phyloP scores from a whole-genome alignment of 2,329 filamentous ascomycete species.

The Fusarium bulbicola region DNA sequence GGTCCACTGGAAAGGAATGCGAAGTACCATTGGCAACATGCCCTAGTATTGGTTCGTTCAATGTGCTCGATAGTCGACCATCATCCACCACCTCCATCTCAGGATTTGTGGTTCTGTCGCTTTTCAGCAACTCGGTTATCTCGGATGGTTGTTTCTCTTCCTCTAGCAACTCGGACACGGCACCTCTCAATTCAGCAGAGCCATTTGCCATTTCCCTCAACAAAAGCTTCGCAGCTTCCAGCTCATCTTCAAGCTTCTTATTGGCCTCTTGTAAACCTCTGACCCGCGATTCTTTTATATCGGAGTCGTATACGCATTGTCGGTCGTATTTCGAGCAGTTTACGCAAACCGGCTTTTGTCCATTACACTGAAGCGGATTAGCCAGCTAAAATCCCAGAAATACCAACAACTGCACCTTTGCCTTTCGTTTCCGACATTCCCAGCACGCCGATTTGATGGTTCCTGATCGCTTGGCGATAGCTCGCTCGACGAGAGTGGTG shows the following conservation, averaged over 20 bases:
- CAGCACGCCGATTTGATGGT: constrained; percentile 9
- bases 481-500: background rate
- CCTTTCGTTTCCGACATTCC: constrained; percentile 3
- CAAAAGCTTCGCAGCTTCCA: background rate
- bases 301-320: constrained; percentile 13
- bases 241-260: background rate
- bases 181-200: background rate
- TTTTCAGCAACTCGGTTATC: background rate
- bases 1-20: too few relatives aligned
- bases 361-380: background rate
- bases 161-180: background rate
- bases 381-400: fast-evolving
- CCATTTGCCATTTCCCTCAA: background rate
- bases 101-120: fast-evolving
- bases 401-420: background rate
- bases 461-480: background rate
- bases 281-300: background rate
- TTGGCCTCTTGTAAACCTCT: background rate
- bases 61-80: fast-evolving
- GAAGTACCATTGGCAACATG: background rate
- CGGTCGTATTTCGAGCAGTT: background rate
- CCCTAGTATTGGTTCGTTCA: fast-evolving
- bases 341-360: background rate
- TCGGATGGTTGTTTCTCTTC: background rate
- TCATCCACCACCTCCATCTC: background rate